Evolutionary conservation across 495 filamentous ascomycete genomes (phyloP).

Genomic region (Lophiostoma macrostomum): DNA sequence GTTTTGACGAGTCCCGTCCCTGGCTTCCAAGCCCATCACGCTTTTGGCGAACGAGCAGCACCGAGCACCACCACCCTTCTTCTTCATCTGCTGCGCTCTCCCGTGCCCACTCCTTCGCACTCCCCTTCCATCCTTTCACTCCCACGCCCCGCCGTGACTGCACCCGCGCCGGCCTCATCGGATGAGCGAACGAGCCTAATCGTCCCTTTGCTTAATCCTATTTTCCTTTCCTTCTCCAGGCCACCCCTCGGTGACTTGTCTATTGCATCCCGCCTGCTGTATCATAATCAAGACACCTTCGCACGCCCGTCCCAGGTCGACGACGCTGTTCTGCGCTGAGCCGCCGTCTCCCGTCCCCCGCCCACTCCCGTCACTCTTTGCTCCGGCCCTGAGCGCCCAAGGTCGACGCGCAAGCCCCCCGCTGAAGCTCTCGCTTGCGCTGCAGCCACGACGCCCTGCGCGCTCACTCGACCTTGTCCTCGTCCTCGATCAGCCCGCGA

Average conservation of each 20-base stretch:
- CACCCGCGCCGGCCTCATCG: slow-evolving; percentile 5
- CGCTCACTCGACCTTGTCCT: slow-evolving; percentile 1
- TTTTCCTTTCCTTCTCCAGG: slow-evolving; percentile 29
- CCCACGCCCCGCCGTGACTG: slow-evolving; percentile 7
- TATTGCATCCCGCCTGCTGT: slow-evolving; percentile 32
- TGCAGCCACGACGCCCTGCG: slow-evolving; percentile 2
- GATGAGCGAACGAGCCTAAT: slow-evolving; percentile 17
- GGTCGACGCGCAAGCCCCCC: background rate
- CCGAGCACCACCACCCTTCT: background rate
- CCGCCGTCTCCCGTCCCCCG: slow-evolving; percentile 12
- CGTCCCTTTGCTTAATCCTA: slow-evolving; percentile 27
- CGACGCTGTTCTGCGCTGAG: slow-evolving; percentile 1
- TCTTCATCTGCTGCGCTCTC: background rate
- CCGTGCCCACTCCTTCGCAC: slow-evolving; percentile 1
- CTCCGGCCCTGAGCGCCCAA: slow-evolving; percentile 3
- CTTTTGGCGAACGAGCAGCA: background rate
- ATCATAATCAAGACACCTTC: slow-evolving; percentile 29
- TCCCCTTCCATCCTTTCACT: slow-evolving; percentile 3
- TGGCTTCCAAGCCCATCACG: background rate
- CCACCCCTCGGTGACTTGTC: slow-evolving; percentile 25
- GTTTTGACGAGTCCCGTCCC: background rate
- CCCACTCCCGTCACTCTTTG: slow-evolving; percentile 28
- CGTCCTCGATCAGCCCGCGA: slow-evolving; percentile 2
- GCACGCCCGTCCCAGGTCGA: slow-evolving; percentile 11
- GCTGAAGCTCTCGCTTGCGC: slow-evolving; percentile 6